phyloP scores from a whole-genome alignment of 164 flowering plant species.

The Berberis thunbergii region DNA sequence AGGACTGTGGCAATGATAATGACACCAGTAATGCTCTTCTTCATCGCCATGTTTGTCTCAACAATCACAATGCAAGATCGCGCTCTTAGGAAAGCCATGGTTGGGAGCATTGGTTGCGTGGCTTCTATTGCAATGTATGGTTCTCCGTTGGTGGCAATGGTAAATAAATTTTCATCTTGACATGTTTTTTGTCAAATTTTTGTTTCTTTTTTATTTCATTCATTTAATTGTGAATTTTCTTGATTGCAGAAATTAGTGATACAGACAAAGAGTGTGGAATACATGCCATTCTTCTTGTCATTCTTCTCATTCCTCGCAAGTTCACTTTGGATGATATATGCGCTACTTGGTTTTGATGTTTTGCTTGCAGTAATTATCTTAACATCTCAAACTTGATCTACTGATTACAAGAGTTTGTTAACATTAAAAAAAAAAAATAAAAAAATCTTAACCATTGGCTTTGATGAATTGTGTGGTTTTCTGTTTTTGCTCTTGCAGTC shows the following conservation, averaged over 20 bases:
- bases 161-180: slow-evolving; percentile 15
- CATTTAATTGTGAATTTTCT: background rate
- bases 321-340: slow-evolving; percentile 20
- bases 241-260: slow-evolving; percentile 27
- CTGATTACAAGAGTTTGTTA: background rate
- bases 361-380: slow-evolving; percentile 12
- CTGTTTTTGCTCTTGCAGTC: slow-evolving; percentile 4
- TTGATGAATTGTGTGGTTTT: too few relatives aligned
- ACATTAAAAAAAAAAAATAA: too few relatives aligned
- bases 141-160: slow-evolving; percentile 63
- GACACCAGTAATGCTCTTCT: slow-evolving; percentile 23
- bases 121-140: slow-evolving; percentile 64
- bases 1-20: slow-evolving; percentile 20
- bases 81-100: slow-evolving; percentile 42
- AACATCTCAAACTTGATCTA: background rate
- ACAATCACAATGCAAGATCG: slow-evolving; percentile 41
- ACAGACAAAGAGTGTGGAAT: slow-evolving; percentile 22
- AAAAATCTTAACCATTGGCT: too few relatives aligned
- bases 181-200: background rate
- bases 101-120: slow-evolving; percentile 51
- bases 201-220: background rate
- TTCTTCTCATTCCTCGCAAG: slow-evolving; percentile 22
- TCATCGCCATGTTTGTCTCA: slow-evolving; percentile 28
- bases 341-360: slow-evolving; percentile 17
- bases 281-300: slow-evolving; percentile 24